phyloP scores from a whole-genome alignment of 2,329 filamentous ascomycete species.

The Fusarium decemcellulare region DNA sequence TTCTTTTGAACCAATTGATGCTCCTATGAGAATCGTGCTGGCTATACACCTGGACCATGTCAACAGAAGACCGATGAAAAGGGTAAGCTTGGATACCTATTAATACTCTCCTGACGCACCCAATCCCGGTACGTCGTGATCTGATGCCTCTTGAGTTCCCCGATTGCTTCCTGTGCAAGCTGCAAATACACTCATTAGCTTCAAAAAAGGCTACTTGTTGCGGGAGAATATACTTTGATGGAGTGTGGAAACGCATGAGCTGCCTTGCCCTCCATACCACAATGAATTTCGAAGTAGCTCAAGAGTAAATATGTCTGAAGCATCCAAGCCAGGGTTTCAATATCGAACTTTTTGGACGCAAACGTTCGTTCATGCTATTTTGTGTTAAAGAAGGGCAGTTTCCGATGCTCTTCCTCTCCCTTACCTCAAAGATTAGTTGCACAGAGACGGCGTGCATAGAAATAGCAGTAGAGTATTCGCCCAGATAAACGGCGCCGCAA shows the following conservation, averaged over 20 bases:
- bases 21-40: constrained; percentile 10
- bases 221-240: not conserved
- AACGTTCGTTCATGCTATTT: not conserved
- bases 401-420: not conserved
- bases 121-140: not conserved
- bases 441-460: constrained; percentile 6
- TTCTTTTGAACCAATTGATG: constrained; percentile 7
- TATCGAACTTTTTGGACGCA: not conserved
- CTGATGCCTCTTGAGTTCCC: not conserved
- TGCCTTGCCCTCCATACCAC: constrained; percentile 2
- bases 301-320: constrained; percentile 11
- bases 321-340: constrained; percentile 6
- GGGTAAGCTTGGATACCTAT: not conserved
- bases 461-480: constrained; percentile 9
- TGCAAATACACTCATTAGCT: not conserved
- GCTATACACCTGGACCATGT: constrained; percentile 2
- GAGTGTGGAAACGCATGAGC: not conserved
- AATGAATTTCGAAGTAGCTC: constrained; percentile 10
- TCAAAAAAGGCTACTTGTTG: not conserved
- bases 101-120: not conserved
- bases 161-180: not conserved
- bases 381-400: not conserved
- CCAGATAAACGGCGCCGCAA: constrained; percentile 9
- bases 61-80: not conserved
- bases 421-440: constrained; percentile 1